Base-by-base conservation (phyloP, 169 alveolate genomes). In the Cryptosporidium felis region DNA sequence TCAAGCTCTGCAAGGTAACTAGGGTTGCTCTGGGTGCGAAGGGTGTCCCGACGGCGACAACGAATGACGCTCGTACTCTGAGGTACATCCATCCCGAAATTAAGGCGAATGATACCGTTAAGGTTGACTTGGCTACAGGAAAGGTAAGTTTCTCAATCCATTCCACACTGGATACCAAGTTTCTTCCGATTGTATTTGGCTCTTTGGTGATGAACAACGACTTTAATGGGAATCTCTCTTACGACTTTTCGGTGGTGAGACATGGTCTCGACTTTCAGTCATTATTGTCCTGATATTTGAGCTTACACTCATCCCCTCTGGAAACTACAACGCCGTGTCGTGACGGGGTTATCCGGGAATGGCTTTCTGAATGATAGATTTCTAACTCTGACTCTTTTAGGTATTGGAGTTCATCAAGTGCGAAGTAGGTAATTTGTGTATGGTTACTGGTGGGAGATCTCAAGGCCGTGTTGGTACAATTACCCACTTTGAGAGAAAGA, bases 11-110 rank as follows among this genome's bases (percentile, higher is more conserved):
- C 95, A 94, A 96, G 40, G 98, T 98, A 42, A 96, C 92, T 88
- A 95, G 93, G 90, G 95, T 96, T 80, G 88, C 95, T 26, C 88
- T 97, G 89, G 99, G 99, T 47, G 95, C 98, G 60, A 97, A 97
- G 94, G 97, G 96, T 79, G 91, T 97, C 44, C 99, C 99, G 6
- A 93, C 95, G 91, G 97, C 98, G 63, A 94, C 95, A 44, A 97
- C 99, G 32, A 98, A 97, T 91, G 99, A 98, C 90, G 99, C 99
- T 45, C 96, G 99, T 91, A 98, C 99, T 62, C 89, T 97, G 90
- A 97, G 99, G 81, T 97, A 90, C 93, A 97, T 97, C 10, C 98
- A 97, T 92, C 99, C 99, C 16, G 98, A 97, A 30, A 96, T 98
- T 89, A 96, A 97, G 94, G 97, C 93, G 41, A 91, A 97, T 81